These are phyloP conservation scores for Chaetoceros muelleri DNA, from an alignment of 108 stramenopile species.

Conservation along the genomic window DNA sequence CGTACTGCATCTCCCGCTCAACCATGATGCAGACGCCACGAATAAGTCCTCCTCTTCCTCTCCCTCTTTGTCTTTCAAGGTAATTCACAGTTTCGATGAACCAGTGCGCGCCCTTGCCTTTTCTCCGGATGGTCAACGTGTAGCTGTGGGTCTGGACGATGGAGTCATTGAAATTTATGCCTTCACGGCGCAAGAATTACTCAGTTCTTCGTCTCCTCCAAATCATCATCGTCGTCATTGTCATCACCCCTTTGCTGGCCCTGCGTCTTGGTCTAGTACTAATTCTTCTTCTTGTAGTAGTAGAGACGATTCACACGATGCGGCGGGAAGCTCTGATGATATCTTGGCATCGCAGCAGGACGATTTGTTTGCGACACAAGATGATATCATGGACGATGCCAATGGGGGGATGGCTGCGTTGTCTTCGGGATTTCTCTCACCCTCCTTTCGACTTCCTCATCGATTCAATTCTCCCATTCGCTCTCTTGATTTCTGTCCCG, in stretches of 20 bases:
- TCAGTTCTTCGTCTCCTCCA: not conserved
- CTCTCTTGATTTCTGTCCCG: conserved; percentile 41
- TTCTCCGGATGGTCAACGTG: conserved; percentile 38
- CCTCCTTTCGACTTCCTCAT: conserved; percentile 22
- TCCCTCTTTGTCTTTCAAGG: conserved; percentile 5
- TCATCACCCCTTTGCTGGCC: conserved; percentile 27
- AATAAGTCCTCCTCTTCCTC: not conserved
- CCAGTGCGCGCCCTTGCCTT: conserved; percentile 47
- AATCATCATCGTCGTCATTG: too few relatives aligned
- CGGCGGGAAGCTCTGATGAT: conserved; percentile 2
- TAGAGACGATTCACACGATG: not conserved
- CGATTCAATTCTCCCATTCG: conserved; percentile 45
- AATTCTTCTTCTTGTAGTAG: not conserved
- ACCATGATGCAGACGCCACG: not conserved
- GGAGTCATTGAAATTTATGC: conserved; percentile 42
- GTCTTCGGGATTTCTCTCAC: not conserved
- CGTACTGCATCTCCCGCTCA: not conserved
- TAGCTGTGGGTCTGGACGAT: conserved; percentile 61
- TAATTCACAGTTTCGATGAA: conserved; percentile 30
- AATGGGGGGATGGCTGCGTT: conserved; percentile 7
- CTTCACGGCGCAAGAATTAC: conserved; percentile 11
- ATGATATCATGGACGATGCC: not conserved
- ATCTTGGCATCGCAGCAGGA: conserved; percentile 9
- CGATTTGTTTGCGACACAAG: conserved; percentile 6
- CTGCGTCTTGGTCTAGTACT: too few relatives aligned